phyloP scores from a whole-genome alignment of 2,329 filamentous ascomycete species.

The Aspergillus aculeatus region DNA sequence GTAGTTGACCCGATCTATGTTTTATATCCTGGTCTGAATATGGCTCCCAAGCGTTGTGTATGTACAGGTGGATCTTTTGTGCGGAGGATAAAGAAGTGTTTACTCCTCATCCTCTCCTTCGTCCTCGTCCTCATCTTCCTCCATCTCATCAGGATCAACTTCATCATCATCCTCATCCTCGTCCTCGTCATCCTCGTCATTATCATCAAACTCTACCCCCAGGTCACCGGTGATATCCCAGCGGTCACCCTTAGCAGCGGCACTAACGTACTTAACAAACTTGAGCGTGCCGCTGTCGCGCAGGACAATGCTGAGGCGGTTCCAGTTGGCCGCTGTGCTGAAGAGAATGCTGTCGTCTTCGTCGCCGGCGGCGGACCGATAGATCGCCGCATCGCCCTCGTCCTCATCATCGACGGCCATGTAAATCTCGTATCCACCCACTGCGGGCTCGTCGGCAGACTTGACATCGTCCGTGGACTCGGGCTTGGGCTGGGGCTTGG shows the following conservation, averaged over 20 bases:
- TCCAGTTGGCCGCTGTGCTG: slow-evolving; percentile 73
- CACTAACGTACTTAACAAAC: slow-evolving; percentile 95
- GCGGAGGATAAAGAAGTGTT: not conserved
- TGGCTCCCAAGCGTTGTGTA: not conserved
- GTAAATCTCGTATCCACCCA: slow-evolving; percentile 67
- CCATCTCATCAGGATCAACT: slow-evolving; percentile 3
- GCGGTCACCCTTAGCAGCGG: slow-evolving; percentile 76
- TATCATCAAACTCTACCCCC: slow-evolving; percentile 63
- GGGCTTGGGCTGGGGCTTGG: slow-evolving; percentile 36
- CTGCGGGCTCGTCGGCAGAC: slow-evolving; percentile 35
- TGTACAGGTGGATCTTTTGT: not conserved
- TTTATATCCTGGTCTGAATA: not conserved
- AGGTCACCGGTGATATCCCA: slow-evolving; percentile 86
- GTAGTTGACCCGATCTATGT: not conserved
- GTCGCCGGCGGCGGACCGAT: slow-evolving; percentile 63
- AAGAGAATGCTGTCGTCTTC: slow-evolving; percentile 77
- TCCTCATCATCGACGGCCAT: slow-evolving; percentile 78
- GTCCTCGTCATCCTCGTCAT: slow-evolving; percentile 40
- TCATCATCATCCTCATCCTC: slow-evolving; percentile 22
- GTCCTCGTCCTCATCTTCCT: slow-evolving; percentile 11
- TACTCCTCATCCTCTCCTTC: slow-evolving; percentile 9
- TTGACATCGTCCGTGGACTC: slow-evolving; percentile 26
- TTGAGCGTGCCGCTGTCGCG: slow-evolving; percentile 81
- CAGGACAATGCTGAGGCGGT: slow-evolving; percentile 85
- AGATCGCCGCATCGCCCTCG: slow-evolving; percentile 72